Conservation (phyloP, 129 eudicot species). For the Helianthus annuus region HanXRQr2.0-SUNRISE NC_035444.2:58155829-58156328, state of each 20-base stretch:
- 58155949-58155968: no score
- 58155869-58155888: no score
- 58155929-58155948: no score
- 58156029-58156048: no score
- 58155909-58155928: no score
- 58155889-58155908: no score
- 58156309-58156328: constrained; percentile 6
- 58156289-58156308: neutral
- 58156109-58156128: neutral
- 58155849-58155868: no score
- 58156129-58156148: neutral
- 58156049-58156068: neutral
- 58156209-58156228: neutral
- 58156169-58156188: neutral
- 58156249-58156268: constrained; percentile 20
- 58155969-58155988: no score
- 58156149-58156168: neutral
- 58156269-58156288: constrained; percentile 15
- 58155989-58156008: no score
- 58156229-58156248: constrained; percentile 11
- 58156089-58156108: neutral
- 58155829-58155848: no score
- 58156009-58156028: no score
- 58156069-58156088: no score
- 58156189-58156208: neutral